These are phyloP conservation scores for Ploettnerulaceae sp. DNA, from an alignment of 2,329 filamentous ascomycete genomes.

Conservation along the genomic window DNA sequence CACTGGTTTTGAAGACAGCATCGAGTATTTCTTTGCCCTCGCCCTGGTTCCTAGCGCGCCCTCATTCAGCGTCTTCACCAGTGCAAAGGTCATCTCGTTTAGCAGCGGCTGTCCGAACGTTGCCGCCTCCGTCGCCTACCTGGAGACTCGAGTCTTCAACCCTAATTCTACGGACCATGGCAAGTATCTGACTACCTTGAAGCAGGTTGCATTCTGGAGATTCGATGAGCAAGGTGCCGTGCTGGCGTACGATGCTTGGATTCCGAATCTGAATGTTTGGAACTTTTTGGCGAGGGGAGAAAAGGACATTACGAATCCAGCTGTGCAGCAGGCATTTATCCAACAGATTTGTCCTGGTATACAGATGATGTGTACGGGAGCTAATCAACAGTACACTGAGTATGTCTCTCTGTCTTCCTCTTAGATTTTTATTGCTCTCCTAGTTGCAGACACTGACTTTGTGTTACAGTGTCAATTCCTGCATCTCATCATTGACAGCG, in stretches of 20 bases:
- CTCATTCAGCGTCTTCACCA: slow-evolving; percentile 31
- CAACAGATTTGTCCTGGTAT: slow-evolving; percentile 35
- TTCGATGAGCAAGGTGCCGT: slow-evolving; percentile 42
- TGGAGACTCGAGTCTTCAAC: slow-evolving; percentile 34
- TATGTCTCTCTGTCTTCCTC: neutral
- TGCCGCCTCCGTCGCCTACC: slow-evolving; percentile 37
- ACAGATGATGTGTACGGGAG: slow-evolving; percentile 35
- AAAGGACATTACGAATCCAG: slow-evolving; percentile 28
- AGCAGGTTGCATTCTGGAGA: slow-evolving; percentile 42
- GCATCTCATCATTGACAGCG: slow-evolving; percentile 31
- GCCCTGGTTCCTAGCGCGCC: slow-evolving; percentile 31
- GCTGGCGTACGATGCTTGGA: slow-evolving; percentile 40
- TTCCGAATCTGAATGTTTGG: slow-evolving; percentile 40
- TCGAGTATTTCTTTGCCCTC: slow-evolving; percentile 43
- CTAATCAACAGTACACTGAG: slow-evolving; percentile 35
- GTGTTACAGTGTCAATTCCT: slow-evolving; percentile 32
- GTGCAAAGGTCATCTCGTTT: slow-evolving; percentile 35
- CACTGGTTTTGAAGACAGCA: slow-evolving; percentile 38
- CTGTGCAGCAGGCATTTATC: slow-evolving; percentile 31
- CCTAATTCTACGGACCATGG: slow-evolving; percentile 32
- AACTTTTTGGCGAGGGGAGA: slow-evolving; percentile 29
- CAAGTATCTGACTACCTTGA: slow-evolving; percentile 34
- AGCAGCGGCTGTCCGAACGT: slow-evolving; percentile 35
- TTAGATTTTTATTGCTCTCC: too few species aligned
- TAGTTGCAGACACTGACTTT: too few species aligned